Base-by-base conservation (phyloP, 768 basidiomycete genomes). In the Lentinus tigrinus region DNA sequence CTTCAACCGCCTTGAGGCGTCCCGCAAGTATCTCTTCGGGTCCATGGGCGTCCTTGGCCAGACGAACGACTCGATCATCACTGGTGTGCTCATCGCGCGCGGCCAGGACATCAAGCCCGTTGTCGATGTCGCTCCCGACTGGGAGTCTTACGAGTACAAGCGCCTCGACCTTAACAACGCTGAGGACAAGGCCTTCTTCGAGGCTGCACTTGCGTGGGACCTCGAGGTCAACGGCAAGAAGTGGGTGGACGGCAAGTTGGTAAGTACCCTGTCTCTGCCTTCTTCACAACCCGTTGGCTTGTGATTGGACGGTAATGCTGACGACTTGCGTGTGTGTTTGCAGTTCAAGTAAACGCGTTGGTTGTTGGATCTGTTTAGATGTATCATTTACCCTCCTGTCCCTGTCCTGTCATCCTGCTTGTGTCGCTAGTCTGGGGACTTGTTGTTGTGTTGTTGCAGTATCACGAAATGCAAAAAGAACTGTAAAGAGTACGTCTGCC, bases 1-100 rank as follows among this genome's bases (percentile, higher is more conserved):
- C 87, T 98, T 95, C 85, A 92, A 95, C 83, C 93, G 97, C 57
- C 86, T 99, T 9, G 97, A 98, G 78, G 97, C 86, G 10, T 94
- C 95, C 23, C 89, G 96, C 75, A 96, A 97, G 75, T 96, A 97
- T 81, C 82, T 95, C 63, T 97, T 98, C 73, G 96, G 88, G 14
- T 95, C 93, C 43, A 73, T 94, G 46, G 94, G 93, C 72, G 97
- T 99, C 21, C 85, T 95, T 57, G 96, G 97, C 70, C 75, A 76
- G 67, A 51, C 79, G 70, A 90, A 91, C 75, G 79, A 91, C 75
- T 91, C 88, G 39, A 54, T 89, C 70, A 93, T 97, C 75, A 70
- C 85, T 44, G 97, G 97, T 70, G 85, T 75, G 49, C 73, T 98
- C 64, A 88, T 99, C 75, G 71, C 82, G 60, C 90, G 96, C 52